These are phyloP conservation scores for Debaryomyces maramus DNA, from an alignment of 805 yeast species.

Conservation along the genomic window DNA sequence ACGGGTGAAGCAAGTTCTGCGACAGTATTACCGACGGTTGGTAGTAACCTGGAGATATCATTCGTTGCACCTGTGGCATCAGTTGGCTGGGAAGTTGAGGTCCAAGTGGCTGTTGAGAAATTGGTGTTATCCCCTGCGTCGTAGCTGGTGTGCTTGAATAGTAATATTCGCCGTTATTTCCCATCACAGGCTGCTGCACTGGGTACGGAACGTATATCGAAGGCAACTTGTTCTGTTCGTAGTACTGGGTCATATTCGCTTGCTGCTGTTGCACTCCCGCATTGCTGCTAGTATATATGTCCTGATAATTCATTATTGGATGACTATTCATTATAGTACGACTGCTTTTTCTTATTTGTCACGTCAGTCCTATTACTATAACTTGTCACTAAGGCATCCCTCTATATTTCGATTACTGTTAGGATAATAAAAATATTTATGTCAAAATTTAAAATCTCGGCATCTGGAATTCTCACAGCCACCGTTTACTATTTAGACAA, in stretches of 20 bases:
- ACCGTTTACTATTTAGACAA: not conserved
- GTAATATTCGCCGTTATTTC: not conserved
- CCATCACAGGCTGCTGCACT: not conserved
- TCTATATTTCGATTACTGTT: no score
- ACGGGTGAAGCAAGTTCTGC: not conserved
- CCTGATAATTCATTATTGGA: not conserved
- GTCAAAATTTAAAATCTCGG: not conserved
- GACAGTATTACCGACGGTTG: not conserved
- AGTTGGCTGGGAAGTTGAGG: not conserved
- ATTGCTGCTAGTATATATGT: no score
- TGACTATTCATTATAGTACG: not conserved
- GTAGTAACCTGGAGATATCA: slow-evolving; percentile 1
- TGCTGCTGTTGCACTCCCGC: no score
- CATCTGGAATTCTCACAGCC: not conserved
- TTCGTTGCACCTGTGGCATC: not conserved
- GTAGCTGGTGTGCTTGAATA: not conserved
- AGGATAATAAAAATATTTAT: not conserved
- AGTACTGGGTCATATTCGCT: not conserved
- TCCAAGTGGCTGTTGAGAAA: not conserved
- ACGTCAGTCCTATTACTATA: no score
- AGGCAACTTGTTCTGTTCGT: not conserved
- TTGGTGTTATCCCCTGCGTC: not conserved
- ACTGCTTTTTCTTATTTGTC: not conserved
- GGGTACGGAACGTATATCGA: not conserved
- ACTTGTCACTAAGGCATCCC: no score